Evolutionary conservation across 257 asterid genomes (phyloP).

Genomic region (Petunia axillaris): DNA sequence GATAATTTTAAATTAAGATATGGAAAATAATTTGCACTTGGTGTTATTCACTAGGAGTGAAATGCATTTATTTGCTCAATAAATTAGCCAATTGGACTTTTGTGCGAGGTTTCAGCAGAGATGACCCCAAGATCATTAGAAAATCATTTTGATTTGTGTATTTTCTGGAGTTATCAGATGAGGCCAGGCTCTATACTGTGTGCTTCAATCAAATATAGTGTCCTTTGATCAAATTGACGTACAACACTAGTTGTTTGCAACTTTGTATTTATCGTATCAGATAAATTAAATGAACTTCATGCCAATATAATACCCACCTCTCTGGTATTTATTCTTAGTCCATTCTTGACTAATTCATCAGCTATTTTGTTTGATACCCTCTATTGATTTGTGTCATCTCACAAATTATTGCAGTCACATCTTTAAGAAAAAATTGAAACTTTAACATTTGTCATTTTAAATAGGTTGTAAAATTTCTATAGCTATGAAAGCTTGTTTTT

Average conservation of each 20-base stretch:
- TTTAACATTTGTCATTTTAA: no score
- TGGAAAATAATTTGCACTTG: neutral
- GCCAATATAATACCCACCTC: slow-evolving; percentile 27
- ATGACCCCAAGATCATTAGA: slow-evolving; percentile 13
- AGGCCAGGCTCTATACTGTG: slow-evolving; percentile 20
- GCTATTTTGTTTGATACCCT: neutral
- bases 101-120: slow-evolving; percentile 5
- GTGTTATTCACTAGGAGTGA: neutral
- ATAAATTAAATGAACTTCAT: neutral
- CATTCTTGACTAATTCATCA: slow-evolving; percentile 6
- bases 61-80: slow-evolving; percentile 10
- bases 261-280: neutral
- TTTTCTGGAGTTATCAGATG: slow-evolving; percentile 18
- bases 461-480: no score
- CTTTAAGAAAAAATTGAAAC: neutral
- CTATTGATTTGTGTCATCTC: neutral
- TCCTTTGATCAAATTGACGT: neutral
- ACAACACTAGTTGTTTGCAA: neutral
- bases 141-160: slow-evolving; percentile 4
- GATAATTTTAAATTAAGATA: neutral
- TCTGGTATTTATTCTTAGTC: neutral
- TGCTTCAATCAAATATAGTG: slow-evolving; percentile 13
- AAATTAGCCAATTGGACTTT: slow-evolving; percentile 11
- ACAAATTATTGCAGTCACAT: neutral
- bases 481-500: no score